phyloP scores from a whole-genome alignment of 2,329 filamentous ascomycete species.

The Pseudocercospora cruenta region DNA sequence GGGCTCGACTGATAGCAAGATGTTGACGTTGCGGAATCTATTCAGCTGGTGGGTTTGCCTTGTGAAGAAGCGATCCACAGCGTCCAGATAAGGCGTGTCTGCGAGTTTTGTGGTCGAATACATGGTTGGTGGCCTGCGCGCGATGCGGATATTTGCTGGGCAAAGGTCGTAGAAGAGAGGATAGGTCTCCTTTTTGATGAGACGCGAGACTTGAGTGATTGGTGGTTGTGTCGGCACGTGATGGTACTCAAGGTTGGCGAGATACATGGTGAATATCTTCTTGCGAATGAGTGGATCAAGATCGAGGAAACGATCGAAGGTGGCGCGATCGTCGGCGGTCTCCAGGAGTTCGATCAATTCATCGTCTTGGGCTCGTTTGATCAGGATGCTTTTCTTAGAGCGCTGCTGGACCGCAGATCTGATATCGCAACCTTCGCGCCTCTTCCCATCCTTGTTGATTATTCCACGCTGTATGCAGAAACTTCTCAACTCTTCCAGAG shows the following conservation, averaged over 20 bases:
- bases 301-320: constrained; percentile 3
- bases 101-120: background rate
- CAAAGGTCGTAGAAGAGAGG: constrained; percentile 8
- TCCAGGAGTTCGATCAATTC: background rate
- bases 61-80: background rate
- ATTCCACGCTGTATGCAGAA: background rate
- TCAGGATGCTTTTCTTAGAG: background rate
- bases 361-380: background rate
- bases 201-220: background rate
- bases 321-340: background rate
- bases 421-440: background rate
- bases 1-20: constrained; percentile 2
- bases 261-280: background rate
- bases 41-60: background rate
- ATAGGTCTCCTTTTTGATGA: background rate
- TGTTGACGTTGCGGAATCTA: background rate
- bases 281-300: background rate
- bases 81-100: background rate
- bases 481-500: background rate
- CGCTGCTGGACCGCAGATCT: background rate
- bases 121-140: background rate
- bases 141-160: background rate
- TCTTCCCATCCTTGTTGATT: background rate
- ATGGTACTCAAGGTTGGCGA: background rate
- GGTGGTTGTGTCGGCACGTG: background rate